Evolutionary conservation across 495 filamentous ascomycete genomes (phyloP).

Genomic region (Cudoniella acicularis): DNA sequence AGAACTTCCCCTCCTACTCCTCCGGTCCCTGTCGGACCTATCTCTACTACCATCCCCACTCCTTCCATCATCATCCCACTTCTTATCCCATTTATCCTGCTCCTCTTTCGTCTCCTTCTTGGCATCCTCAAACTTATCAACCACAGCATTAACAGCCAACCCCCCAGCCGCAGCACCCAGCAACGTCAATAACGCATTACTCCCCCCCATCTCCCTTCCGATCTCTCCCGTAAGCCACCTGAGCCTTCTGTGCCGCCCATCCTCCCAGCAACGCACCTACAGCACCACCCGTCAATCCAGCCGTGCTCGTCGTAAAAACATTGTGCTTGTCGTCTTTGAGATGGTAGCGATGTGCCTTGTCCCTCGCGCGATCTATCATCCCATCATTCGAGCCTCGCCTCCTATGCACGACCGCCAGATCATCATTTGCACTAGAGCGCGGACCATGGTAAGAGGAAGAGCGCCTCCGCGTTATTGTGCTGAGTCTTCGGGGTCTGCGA

Average conservation of each 20-base stretch:
- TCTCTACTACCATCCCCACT: neutral
- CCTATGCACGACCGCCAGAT: neutral
- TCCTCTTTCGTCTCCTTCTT: conserved; percentile 9
- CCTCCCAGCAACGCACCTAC: neutral
- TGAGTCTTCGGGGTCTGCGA: neutral
- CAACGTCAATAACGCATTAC: conserved; percentile 13
- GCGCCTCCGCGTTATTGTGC: neutral
- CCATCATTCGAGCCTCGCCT: neutral
- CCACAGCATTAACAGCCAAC: conserved; percentile 16
- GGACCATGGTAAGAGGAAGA: neutral
- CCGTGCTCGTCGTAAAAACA: neutral
- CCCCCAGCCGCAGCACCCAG: conserved; percentile 21
- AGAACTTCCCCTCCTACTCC: neutral
- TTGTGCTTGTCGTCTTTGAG: neutral
- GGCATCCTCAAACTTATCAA: conserved; percentile 15
- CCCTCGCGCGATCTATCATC: neutral
- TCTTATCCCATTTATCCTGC: conserved; percentile 10
- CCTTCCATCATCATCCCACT: conserved; percentile 1
- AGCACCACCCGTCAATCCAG: neutral
- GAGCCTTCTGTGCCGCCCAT: conserved; percentile 16
- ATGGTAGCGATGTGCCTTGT: neutral
- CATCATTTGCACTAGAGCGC: neutral
- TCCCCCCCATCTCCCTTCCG: neutral
- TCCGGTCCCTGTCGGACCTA: neutral
- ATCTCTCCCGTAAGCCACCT: conserved; percentile 6